Evolutionary conservation across 805 yeast species (phyloP), one percentile per base, ranked within the genome.

Genomic region (Barnettozyma californica): DNA sequence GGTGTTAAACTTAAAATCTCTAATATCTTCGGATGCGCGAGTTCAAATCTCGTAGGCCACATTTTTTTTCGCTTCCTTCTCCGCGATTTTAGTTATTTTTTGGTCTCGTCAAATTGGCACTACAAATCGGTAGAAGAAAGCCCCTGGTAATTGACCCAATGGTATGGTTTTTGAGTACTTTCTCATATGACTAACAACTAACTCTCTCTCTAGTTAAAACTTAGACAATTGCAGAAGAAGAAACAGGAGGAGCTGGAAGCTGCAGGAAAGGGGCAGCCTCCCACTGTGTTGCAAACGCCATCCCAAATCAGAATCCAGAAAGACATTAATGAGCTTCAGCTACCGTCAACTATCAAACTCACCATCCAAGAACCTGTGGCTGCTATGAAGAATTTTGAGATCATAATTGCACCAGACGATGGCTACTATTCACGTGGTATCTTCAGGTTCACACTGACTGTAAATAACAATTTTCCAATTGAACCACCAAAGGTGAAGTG

Each of bases 401-500:
- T 89, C 14, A 54, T 61, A 8, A 75, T 87, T 16, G 61, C 54
- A 19, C 96, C 96, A 2, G 81, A 76, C 47, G 85, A 83, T 57
- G 96, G 96, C 7, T 76, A 75, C 59, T 88, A 88, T 60, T 62
- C 68, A 41, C 72, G 74, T n/a, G 96, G 96, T 1, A 57, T 51
- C n/a, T 87, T 92, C 67, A 63, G 63, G 19, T 92, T 92, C 64
- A 69, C 72, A n/a, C 78, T 91, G 41, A 71, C 69, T 29, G 74
- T 91, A 37, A 78, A 80, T 43, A 81, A 80, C 37, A 83, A 81
- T 55, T 92, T 83, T 66, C 99, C 99, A 2, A 94, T 91, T 49
- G 94, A 87, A 44, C 90, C 97, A 9, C 99, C 99, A 9, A 86
- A 82, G 61, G 89, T 90, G 47, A 75, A 77, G 55, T 85, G 95